Evolutionary conservation across 371 early-diverging fungal species (phyloP).

Genomic region (Mortierella sp.): DNA sequence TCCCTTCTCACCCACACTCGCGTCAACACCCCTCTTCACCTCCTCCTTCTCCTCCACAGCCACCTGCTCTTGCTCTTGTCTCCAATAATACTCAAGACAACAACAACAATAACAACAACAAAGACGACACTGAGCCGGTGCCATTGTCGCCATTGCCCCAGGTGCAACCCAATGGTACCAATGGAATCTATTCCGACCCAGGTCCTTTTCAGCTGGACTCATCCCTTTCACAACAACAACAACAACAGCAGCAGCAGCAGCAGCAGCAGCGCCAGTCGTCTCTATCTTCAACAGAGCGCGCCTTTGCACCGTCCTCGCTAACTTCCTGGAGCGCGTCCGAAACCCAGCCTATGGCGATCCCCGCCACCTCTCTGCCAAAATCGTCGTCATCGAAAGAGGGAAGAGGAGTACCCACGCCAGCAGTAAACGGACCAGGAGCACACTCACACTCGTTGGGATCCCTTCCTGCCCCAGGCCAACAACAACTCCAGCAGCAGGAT

Average conservation of each 20-base stretch:
- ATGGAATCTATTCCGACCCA: conserved; percentile 4
- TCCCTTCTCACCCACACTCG: conserved; percentile 4
- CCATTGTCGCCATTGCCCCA: conserved; percentile 3
- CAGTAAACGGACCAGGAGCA: background rate
- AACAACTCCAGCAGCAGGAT: background rate
- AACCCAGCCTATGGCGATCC: conserved; percentile 3
- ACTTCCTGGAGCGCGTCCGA: conserved; percentile 7
- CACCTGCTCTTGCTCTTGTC: background rate
- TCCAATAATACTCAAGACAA: background rate
- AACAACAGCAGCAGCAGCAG: background rate
- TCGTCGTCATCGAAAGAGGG: background rate
- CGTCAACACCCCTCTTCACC: conserved; percentile 12
- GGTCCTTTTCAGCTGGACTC: background rate
- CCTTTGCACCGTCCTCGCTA: background rate
- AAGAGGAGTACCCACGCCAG: background rate
- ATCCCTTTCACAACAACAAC: background rate
- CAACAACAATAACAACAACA: background rate
- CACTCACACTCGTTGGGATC: background rate
- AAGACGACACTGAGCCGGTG: background rate
- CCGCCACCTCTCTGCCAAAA: background rate
- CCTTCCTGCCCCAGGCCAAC: conserved; percentile 13
- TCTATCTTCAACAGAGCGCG: background rate
- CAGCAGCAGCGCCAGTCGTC: background rate
- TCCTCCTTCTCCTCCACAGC: conserved; percentile 11
- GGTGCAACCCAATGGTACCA: conserved; percentile 3